phyloP scores from a whole-genome alignment of 768 basidiomycete genomes.

The Kondoa subrosea region DNA sequence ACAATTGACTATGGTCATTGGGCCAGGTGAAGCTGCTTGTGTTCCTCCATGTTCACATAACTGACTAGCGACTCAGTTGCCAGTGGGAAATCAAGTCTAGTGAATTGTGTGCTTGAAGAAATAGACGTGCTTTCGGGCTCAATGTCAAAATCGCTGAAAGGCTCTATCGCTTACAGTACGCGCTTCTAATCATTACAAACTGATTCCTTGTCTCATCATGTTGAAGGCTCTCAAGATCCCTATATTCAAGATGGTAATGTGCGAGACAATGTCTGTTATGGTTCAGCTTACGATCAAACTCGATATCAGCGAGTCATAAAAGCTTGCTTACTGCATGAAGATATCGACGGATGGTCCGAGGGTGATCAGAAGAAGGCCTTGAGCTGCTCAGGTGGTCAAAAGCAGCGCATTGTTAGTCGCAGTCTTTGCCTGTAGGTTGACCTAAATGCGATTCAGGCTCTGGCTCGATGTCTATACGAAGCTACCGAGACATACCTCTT shows the following conservation, averaged over 20 bases:
- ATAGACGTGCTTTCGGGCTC: neutral
- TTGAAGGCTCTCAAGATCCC: neutral
- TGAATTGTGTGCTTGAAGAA: neutral
- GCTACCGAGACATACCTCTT: constrained; percentile 9
- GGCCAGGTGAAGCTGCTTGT: neutral
- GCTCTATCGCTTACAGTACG: neutral
- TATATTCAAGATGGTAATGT: neutral
- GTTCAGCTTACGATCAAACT: constrained; percentile 3
- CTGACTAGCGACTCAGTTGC: neutral
- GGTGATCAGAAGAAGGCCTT: constrained; percentile 16
- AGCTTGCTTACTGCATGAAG: constrained; percentile 15
- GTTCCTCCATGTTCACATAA: neutral
- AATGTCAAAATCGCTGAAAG: neutral
- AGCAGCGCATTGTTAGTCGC: constrained; percentile 8
- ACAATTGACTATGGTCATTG: neutral
- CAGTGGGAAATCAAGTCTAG: neutral
- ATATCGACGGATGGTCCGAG: constrained; percentile 6
- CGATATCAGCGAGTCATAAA: constrained; percentile 11
- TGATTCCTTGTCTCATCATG: neutral
- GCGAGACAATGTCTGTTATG: constrained; percentile 12
- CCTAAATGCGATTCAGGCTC: neutral
- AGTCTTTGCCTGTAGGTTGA: neutral
- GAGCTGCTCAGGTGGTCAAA: constrained; percentile 16
- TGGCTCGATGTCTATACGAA: constrained; percentile 14
- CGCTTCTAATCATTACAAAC: neutral